Percentiles rank a stretch among this genome's conserved stretches.
phyloP scores from a whole-genome alignment of 2,329 filamentous ascomycete species.

The Talaromyces sp. region DNA sequence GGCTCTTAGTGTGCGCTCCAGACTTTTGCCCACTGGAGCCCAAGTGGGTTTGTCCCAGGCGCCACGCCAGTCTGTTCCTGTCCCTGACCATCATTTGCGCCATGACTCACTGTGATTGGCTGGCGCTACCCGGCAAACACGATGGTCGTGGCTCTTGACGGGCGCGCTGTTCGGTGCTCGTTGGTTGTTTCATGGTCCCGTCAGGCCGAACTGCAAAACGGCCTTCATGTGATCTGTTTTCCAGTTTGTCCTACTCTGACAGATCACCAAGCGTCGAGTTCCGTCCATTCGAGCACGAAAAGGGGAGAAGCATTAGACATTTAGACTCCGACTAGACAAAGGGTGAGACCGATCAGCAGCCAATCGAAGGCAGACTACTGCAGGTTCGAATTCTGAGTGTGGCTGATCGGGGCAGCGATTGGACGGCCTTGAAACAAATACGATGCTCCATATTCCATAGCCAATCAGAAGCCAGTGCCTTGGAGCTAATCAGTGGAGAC shows the following conservation, averaged over 20 bases:
- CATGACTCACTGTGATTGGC: background rate
- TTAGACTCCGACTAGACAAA: background rate
- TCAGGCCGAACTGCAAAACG: background rate
- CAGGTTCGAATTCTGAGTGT: conserved; percentile 1
- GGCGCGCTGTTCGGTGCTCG: background rate
- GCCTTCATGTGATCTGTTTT: background rate
- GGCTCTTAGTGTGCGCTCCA: background rate
- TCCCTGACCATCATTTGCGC: background rate
- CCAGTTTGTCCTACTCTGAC: background rate
- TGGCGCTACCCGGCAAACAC: background rate
- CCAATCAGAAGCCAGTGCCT: background rate
- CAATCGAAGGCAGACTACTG: conserved; percentile 1
- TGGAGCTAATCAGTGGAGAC: background rate
- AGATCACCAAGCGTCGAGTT: too few relatives aligned
- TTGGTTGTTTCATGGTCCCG: background rate
- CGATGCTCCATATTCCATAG: background rate
- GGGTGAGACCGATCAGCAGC: conserved; percentile 2
- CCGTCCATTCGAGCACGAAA: too few relatives aligned
- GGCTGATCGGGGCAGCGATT: background rate
- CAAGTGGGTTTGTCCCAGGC: background rate
- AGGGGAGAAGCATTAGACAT: background rate
- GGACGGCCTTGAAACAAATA: background rate
- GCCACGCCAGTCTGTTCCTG: conserved; percentile 1
- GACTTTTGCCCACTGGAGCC: conserved; percentile 1
- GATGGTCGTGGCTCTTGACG: too few relatives aligned